Base-by-base conservation (phyloP, 106 monocot genomes). In the Platanthera guangdongensis region DNA sequence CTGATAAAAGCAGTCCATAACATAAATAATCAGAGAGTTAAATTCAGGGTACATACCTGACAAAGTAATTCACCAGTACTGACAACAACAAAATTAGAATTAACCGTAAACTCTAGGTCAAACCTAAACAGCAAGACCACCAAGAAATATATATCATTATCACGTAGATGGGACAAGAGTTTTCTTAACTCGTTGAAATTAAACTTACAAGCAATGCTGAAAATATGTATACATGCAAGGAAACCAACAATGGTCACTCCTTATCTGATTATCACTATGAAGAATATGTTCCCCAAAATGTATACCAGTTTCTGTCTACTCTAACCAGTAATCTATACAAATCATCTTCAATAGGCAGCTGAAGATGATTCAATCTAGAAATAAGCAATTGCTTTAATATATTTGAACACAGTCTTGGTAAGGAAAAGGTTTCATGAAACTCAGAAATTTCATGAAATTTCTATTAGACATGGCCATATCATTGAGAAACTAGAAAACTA, bases 51-150 rank as follows among this genome's bases (percentile, higher is more conserved):
- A 51, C 28, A 87, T 84, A 91, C 99, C 99, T 99, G 99, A 78
- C 90, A 92, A 47, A 94, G 90, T 75, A 99, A 84, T 74, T 75
- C 82, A 59, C 99, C 99, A 76, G 82, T 99, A 84, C 99, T 99
- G 71, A 99, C 88, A 81, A 90, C 99, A 57, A 99, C 89, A 82
- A 85, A 87, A 80, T 92, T 78, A 25, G 81, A 77, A 74, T 80
- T 79, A 65, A 99, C 94, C 51, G 99, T 99, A 73, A 92, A 88
- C 76, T 99, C 99, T 75, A 99, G 75, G 75, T 99, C 92, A 88
- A 87, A 99, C 59, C 99, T 99, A 88, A 30, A 71, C 51, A 78
- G 81, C 4, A 62, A 75, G 16, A 77, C 14, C 65, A 76, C 46
- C 50, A 32, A 21, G 28, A 57, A 81, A 76, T 81, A 9, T 69